Conservation (phyloP, 2,329 filamentous ascomycete species). For the Cordyceps farinosa region DNA sequence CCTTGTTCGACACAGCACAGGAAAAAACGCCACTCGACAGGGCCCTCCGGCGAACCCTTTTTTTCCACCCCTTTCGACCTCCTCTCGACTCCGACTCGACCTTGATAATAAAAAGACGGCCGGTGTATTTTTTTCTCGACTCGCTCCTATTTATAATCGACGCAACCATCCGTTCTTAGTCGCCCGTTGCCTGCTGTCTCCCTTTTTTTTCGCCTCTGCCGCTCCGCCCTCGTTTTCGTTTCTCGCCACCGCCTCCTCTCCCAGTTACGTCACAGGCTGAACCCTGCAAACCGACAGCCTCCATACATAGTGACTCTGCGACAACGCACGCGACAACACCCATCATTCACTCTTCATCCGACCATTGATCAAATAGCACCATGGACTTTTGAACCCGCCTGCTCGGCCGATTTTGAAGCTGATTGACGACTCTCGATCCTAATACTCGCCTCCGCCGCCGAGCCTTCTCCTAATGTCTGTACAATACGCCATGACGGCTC, state of each 20-base stretch:
- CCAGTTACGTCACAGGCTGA: slow-evolving; percentile 16
- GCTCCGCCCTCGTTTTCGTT: slow-evolving; percentile 1
- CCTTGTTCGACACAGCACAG: not conserved
- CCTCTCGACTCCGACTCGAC: not conserved
- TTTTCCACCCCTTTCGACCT: not conserved
- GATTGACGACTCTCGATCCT: not conserved
- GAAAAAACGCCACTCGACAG: slow-evolving; percentile 5
- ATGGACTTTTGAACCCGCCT: slow-evolving; percentile 5
- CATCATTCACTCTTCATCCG: not conserved
- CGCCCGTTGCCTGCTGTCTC: not conserved
- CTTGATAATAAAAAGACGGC: not conserved
- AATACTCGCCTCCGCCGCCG: not conserved
- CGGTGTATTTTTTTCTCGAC: not conserved
- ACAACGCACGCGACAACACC: not conserved
- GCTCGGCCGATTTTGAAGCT: slow-evolving; percentile 11
- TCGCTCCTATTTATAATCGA: not conserved
- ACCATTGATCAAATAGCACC: not conserved
- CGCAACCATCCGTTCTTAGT: not conserved
- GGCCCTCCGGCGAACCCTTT: not conserved
- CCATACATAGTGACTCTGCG: not conserved
- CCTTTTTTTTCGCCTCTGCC: not conserved
- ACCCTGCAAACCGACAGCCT: slow-evolving; percentile 14
- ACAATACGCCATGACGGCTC: slow-evolving; percentile 17
- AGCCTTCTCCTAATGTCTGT: slow-evolving; percentile 4
- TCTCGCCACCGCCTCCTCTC: slow-evolving; percentile 16